phyloP scores from a whole-genome alignment of 169 alveolate species.

The Miamiensis avidus region DNA sequence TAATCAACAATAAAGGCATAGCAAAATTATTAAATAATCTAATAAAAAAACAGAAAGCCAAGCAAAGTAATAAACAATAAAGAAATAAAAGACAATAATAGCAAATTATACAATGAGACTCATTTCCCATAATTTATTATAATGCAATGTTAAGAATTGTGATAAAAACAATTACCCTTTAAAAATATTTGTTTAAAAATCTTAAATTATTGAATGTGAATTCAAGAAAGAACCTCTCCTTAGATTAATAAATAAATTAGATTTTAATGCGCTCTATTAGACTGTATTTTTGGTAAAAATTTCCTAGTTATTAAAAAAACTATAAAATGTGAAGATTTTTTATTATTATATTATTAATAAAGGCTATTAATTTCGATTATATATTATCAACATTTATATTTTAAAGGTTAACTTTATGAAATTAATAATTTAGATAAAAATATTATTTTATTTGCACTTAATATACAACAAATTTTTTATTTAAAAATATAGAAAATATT shows the following conservation, averaged over 20 bases:
- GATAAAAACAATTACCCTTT: constrained; percentile 45
- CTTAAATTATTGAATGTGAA: constrained; percentile 35
- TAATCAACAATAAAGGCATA: neutral
- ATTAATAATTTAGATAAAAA: neutral
- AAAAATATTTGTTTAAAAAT: constrained; percentile 34
- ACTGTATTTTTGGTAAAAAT: constrained; percentile 39
- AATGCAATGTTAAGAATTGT: constrained; percentile 43
- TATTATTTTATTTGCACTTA: neutral
- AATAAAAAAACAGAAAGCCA: no score
- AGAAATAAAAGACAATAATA: neutral
- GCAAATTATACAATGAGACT: constrained; percentile 32
- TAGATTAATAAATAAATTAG: constrained; percentile 43
- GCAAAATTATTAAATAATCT: no score
- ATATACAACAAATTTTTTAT: neutral
- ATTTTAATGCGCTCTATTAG: constrained; percentile 25
- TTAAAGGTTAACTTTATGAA: no score
- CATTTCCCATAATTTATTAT: constrained; percentile 38
- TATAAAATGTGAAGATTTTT: no score
- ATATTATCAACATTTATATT: no score
- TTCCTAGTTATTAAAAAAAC: no score
- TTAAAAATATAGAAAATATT: neutral
- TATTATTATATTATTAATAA: no score
- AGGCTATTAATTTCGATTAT: no score
- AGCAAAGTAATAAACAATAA: no score
- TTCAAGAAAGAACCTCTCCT: constrained; percentile 40